These are phyloP conservation scores for Lenwebbia sp. DNA, from an alignment of 345 rosid species.

Conservation along the genomic window DNA sequence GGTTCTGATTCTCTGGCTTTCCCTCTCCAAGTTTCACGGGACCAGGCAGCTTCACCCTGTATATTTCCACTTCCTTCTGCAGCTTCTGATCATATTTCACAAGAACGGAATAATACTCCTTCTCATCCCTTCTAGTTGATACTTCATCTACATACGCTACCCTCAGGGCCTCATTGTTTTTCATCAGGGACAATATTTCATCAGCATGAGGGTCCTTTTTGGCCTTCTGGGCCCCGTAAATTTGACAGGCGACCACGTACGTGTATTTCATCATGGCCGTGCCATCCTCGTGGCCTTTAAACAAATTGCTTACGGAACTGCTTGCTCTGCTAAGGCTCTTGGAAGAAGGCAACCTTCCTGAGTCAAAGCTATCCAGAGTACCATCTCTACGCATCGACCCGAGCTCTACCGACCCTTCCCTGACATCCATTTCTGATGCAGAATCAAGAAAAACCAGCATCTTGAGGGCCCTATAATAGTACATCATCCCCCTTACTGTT, in stretches of 20 bases:
- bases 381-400: constrained; percentile 55
- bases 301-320: constrained; percentile 48
- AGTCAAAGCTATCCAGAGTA: constrained; percentile 18
- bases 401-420: constrained; percentile 68
- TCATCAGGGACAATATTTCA: constrained; percentile 76
- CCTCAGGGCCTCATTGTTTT: constrained; percentile 83
- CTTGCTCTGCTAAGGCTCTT: constrained; percentile 51
- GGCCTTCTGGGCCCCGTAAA: constrained; percentile 87
- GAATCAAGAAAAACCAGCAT: constrained; percentile 96
- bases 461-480: constrained; percentile 88
- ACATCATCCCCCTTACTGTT: constrained; percentile 99
- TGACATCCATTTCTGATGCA: constrained; percentile 91
- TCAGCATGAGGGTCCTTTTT: constrained; percentile 86
- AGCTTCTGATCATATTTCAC: constrained; percentile 79
- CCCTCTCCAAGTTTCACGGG: constrained; percentile 98
- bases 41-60: constrained; percentile 90
- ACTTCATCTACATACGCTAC: constrained; percentile 95
- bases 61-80: constrained; percentile 80
- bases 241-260: constrained; percentile 93
- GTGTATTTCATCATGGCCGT: constrained; percentile 93
- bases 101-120: constrained; percentile 83
- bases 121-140: constrained; percentile 44
- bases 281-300: constrained; percentile 81
- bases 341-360: constrained; percentile 36
- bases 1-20: constrained; percentile 98